Evolutionary conservation across 2,329 filamentous ascomycete genomes (phyloP), one percentile per base, ranked within the genome.

Genomic region (Metarhizium guizhouense): DNA sequence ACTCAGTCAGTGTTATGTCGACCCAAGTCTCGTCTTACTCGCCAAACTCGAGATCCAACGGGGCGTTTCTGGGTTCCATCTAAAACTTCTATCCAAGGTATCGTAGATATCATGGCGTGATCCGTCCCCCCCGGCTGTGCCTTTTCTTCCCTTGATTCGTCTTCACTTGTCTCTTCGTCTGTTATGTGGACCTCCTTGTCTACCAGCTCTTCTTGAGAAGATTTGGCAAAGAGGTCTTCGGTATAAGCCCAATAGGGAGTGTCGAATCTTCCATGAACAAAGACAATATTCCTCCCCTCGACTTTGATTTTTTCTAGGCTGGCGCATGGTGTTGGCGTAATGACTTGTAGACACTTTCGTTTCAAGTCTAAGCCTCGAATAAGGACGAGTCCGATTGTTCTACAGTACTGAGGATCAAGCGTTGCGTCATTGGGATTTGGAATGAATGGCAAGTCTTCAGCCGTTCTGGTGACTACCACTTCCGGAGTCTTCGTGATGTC

Each of bases 241-340:
- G 81, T 81, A 58, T 87, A 88, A 1, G 84, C 83, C 85, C 86
- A 90, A 3, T 76, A 82, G 0, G 86, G 85, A 2, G 80, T 72
- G 62, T 90, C 87, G 55, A 88, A 82, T 60, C 81, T 85, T 2
- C 87, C 87, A 54, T 84, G 79, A 1, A 90, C 78, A 3, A 90
- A 73, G 3, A 88, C 79, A 16, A 88, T 71, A 16, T 76, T 71
- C 36, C 75, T 72, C 0, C 77, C 77, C 32, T 68, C 67, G 7
- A 69, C 63, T 47, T 65, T 71, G 18, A 76, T 64, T 10, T 70
- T 64, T 42, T 71, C 67, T 16, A 83, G 72, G 3, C 67, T 62
- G 3, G 69, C 62, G 0, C 67, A 53, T 0, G 73, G 55, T 6
- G 85, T 73, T 0, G 88, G 87, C 0, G 85, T 86, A 2, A 91